A percentile compares a stretch with the other conserved stretches of the same genome.
phyloP scores from a whole-genome alignment of 192 early-diverging fungal species.

The Lobosporangium transversale region DNA sequence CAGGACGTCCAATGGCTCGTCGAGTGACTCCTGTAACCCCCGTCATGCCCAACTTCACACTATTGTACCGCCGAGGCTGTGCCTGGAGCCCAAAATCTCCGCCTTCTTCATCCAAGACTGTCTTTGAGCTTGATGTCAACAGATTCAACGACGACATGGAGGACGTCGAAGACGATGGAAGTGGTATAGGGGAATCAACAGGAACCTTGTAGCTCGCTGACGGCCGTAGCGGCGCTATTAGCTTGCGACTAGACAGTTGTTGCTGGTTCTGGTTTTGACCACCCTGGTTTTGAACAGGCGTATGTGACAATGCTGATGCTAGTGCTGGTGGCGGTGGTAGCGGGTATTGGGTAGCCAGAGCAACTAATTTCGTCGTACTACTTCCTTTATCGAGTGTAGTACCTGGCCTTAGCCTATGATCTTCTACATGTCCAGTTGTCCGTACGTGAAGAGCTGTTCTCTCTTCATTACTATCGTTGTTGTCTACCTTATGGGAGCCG shows the following conservation, averaged over 20 bases:
- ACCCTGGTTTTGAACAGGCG: background rate
- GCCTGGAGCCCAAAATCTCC: slow-evolving; percentile 38
- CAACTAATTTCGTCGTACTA: too few species aligned
- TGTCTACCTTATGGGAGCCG: background rate
- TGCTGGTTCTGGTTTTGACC: slow-evolving; percentile 4
- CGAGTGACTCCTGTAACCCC: slow-evolving; percentile 39
- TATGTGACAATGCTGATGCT: background rate
- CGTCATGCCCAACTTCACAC: slow-evolving; percentile 46
- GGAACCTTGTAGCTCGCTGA: slow-evolving; percentile 11
- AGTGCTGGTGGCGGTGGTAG: too few species aligned
- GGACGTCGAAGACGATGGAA: background rate
- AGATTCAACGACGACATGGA: background rate
- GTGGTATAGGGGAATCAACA: slow-evolving; percentile 3
- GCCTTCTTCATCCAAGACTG: slow-evolving; percentile 44
- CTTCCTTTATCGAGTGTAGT: too few species aligned
- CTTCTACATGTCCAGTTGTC: too few species aligned
- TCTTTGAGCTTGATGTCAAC: slow-evolving; percentile 7
- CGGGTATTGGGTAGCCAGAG: background rate
- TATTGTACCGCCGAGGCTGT: slow-evolving; percentile 44
- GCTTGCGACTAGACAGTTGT: background rate
- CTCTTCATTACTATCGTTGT: background rate
- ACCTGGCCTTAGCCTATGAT: too few species aligned
- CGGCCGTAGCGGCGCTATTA: slow-evolving; percentile 1
- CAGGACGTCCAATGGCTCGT: slow-evolving; percentile 41
- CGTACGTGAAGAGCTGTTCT: too few species aligned